Percentiles rank a stretch among this genome's conserved stretches.
These are phyloP conservation scores for Fusarium pseudocircinatum DNA, from an alignment of 2,329 filamentous ascomycete genomes.

Conservation along the genomic window DNA sequence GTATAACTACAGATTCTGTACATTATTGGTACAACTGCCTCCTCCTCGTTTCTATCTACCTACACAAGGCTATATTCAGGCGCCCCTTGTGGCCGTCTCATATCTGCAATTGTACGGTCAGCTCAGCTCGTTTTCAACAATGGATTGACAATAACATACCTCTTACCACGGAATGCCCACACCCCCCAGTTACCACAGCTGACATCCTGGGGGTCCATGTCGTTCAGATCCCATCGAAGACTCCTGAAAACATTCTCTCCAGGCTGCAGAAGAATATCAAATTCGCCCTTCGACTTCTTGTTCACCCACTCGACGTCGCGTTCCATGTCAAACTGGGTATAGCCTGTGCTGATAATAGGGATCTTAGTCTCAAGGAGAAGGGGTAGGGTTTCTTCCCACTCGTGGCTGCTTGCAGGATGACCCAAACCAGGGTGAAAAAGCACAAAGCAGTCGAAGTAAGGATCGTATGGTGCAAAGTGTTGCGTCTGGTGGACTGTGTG, in stretches of 20 bases:
- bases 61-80: constrained; percentile 19
- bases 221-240: constrained; percentile 95
- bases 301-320: constrained; percentile 91
- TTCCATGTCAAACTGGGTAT: constrained; percentile 95
- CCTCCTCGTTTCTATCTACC: background rate
- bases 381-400: constrained; percentile 93
- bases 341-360: constrained; percentile 93
- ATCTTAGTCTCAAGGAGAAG: constrained; percentile 94
- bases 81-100: constrained; percentile 68
- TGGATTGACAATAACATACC: constrained; percentile 64
- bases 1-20: constrained; percentile 38
- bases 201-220: constrained; percentile 91
- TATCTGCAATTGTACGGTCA: constrained; percentile 55
- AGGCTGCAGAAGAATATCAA: constrained; percentile 90
- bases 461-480: constrained; percentile 93
- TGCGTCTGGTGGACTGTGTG: constrained; percentile 93
- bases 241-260: constrained; percentile 96
- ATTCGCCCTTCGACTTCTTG: constrained; percentile 86
- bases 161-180: constrained; percentile 97
- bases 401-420: constrained; percentile 90
- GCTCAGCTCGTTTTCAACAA: constrained; percentile 34
- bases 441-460: constrained; percentile 98
- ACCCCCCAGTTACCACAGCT: constrained; percentile 97
- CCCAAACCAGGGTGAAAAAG: constrained; percentile 97
- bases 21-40: constrained; percentile 28